Evolutionary conservation across 805 yeast genomes (phyloP), one percentile per base, ranked within the genome.

Genomic region (Cyberlindnera misumaiensis): DNA sequence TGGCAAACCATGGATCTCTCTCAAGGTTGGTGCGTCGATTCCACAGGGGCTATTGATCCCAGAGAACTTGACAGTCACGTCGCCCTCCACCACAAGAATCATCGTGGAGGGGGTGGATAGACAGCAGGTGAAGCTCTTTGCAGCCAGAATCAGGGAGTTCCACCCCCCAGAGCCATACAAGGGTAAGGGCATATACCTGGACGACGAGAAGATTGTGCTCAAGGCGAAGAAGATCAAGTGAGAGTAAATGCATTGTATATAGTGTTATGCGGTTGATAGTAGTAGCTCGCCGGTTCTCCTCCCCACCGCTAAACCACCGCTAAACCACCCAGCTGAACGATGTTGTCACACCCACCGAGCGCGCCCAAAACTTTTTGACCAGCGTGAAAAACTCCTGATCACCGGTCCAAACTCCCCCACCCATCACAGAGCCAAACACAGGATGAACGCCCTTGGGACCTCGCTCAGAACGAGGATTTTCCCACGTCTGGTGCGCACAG

Each of bases 141-240:
- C 97, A 14, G 96, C 95, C 12, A 76, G 77, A 41, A 70, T 93
- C 48, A 80, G 97, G 61, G 76, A 75, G 52, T 77, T 77, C 70
- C 86, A 85, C 59, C 95, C 95, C 44, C 99, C 99, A 33, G 99
- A 93, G 67, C 97, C 97, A 29, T 93, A 93, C 63, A 93, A 93
- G 67, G 98, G 98, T 59, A 94, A 94, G 53, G 99, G 99, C 57
- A 83, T 93, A 35, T 93, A 83, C 59, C 82, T 93, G 36, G 84
- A 89, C 62, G 83, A 79, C 55, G 97, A 93, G 68, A 87, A 94
- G 35, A 83, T 93, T 61, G 80, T 78, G 59, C 70, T 90, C 57
- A 93, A 93, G 74, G 86, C 82, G 51, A 86, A 86, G 74, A 90
- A 88, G 74, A 85, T 90, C 61, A 90, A 93, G 79, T 90, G 73